These are phyloP conservation scores for Styphnolobium japonicum DNA, from an alignment of 306 rosid species.

Conservation along the genomic window DNA sequence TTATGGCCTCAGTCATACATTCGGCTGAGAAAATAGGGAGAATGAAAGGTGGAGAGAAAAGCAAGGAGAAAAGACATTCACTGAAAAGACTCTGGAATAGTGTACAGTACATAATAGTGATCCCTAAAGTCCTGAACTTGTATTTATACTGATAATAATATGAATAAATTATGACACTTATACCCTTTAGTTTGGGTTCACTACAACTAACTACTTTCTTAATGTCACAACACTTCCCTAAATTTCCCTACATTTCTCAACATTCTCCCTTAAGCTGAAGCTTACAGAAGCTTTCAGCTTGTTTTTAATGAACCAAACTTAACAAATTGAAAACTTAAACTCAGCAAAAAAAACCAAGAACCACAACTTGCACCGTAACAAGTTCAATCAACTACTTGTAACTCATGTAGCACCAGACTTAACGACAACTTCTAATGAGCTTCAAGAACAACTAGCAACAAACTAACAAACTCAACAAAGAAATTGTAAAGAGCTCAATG, in stretches of 20 bases:
- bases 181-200: neutral
- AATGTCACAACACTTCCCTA: neutral
- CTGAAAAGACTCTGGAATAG: constrained; percentile 1
- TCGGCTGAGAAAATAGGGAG: constrained; percentile 14
- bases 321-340: constrained; percentile 9
- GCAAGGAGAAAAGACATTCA: neutral
- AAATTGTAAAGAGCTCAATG: neutral
- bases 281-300: neutral
- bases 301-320: neutral
- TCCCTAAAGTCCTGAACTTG: neutral
- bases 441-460: constrained; percentile 5
- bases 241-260: neutral
- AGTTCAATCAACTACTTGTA: neutral
- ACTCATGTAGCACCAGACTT: neutral
- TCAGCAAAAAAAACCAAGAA: neutral
- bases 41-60: constrained; percentile 3
- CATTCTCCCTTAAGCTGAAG: constrained; percentile 15
- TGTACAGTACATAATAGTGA: neutral
- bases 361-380: neutral
- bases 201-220: neutral
- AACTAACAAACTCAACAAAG: neutral
- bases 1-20: constrained; percentile 3
- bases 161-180: constrained; percentile 3
- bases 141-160: neutral
- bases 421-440: constrained; percentile 8